Conservation (phyloP, 1,284 basidiomycete species). For the Ustilago tritici region DNA sequence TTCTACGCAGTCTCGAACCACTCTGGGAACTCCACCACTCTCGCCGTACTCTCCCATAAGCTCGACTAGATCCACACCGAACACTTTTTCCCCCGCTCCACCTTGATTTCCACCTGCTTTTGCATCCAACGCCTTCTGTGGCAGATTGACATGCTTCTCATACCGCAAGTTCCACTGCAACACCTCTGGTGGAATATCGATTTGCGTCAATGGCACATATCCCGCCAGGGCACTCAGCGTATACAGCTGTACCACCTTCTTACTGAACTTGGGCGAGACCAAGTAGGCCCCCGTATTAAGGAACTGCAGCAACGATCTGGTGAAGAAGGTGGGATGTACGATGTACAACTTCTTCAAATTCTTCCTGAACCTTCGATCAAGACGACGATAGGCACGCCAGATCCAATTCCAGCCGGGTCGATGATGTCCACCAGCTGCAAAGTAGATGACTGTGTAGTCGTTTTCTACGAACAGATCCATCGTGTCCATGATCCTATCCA, state of each 20-base stretch:
- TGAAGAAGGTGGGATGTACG: conserved; percentile 86
- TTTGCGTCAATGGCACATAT: conserved; percentile 82
- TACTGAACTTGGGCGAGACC: conserved; percentile 89
- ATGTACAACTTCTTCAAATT: conserved; percentile 87
- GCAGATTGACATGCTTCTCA: conserved; percentile 33
- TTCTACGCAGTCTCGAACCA: conserved; percentile 81
- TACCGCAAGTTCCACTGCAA: conserved; percentile 73
- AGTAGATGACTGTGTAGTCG: conserved; percentile 86
- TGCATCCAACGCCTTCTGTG: conserved; percentile 1
- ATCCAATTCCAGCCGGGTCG: conserved; percentile 87
- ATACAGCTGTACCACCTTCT: conserved; percentile 80
- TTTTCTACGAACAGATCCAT: conserved; percentile 74
- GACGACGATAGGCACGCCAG: conserved; percentile 79
- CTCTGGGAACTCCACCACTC: conserved; percentile 81
- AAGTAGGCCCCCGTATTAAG: conserved; percentile 86
- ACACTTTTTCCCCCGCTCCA: conserved; percentile 78
- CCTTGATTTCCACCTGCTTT: conserved; percentile 60
- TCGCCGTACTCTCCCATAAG: conserved; percentile 83
- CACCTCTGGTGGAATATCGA: conserved; percentile 83
- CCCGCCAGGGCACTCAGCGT: conserved; percentile 81
- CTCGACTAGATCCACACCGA: conserved; percentile 82
- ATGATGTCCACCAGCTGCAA: conserved; percentile 81
- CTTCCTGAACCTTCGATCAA: conserved; percentile 76
- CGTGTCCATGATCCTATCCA: conserved; percentile 71
- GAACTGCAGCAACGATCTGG: conserved; percentile 77